phyloP scores from a whole-genome alignment of 345 rosid genomes.

The Conringia planisiliqua region DNA sequence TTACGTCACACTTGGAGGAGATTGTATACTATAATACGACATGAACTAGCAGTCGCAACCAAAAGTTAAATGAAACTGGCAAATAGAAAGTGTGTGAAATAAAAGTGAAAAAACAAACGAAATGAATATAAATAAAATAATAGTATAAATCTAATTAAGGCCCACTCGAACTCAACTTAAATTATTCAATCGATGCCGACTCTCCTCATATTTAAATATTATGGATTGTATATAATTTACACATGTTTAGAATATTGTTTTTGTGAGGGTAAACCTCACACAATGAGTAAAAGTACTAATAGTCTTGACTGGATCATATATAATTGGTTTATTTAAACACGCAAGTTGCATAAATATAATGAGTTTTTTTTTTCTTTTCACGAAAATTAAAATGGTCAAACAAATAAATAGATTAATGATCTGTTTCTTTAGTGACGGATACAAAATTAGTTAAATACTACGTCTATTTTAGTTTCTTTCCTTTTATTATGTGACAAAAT shows the following conservation, averaged over 20 bases:
- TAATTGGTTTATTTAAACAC: neutral
- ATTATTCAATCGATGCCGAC: conserved; percentile 9
- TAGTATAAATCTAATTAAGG: neutral
- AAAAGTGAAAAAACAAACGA: neutral
- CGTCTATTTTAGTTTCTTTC: neutral
- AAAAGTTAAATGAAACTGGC: neutral
- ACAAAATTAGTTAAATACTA: neutral
- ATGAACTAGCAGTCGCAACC: conserved; percentile 7
- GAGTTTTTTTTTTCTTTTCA: neutral
- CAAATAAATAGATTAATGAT: neutral
- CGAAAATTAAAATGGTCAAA: neutral
- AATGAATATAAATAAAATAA: neutral
- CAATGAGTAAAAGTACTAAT: neutral
- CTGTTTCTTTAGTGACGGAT: neutral
- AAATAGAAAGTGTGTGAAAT: too few relatives aligned
- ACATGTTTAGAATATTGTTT: neutral
- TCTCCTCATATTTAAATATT: neutral
- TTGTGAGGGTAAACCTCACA: neutral
- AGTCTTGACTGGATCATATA: neutral
- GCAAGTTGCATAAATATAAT: conserved; percentile 16
- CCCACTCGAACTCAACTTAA: conserved; percentile 10
- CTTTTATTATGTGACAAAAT: neutral
- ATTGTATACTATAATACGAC: conserved; percentile 19
- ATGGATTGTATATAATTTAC: neutral
- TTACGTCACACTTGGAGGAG: conserved; percentile 29